A percentile compares a stretch with the other conserved stretches of the same genome.
Conservation (phyloP, 2,329 filamentous ascomycete genomes). For the Endothia cerciana region DNA sequence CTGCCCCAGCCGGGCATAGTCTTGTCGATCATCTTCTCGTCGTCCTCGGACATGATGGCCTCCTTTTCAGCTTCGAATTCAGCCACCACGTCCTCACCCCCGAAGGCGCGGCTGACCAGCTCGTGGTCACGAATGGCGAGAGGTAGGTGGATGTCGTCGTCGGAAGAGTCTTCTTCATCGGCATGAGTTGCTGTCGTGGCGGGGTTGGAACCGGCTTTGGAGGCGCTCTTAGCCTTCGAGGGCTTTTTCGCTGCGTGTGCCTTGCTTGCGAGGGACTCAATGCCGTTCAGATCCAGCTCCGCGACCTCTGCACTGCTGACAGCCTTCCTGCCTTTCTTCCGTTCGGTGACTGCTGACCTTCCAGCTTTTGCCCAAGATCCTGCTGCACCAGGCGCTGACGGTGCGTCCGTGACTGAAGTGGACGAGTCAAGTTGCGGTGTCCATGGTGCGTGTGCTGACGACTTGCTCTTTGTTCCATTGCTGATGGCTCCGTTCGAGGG, state of each 20-base stretch:
- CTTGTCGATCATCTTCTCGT: conserved; percentile 79
- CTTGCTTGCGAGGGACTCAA: conserved; percentile 34
- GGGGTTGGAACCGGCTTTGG: conserved; percentile 28
- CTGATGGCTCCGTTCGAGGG: conserved; percentile 18
- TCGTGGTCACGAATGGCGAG: conserved; percentile 64
- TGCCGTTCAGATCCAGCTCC: conserved; percentile 47
- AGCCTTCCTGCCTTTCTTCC: conserved; percentile 40
- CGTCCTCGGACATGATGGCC: conserved; percentile 72
- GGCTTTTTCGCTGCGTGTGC: conserved; percentile 25
- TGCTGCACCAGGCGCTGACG: conserved; percentile 36
- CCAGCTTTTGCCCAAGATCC: conserved; percentile 48
- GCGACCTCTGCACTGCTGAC: conserved; percentile 35
- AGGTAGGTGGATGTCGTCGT: conserved; percentile 56
- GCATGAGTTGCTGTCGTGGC: conserved; percentile 11
- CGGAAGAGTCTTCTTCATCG: conserved; percentile 43
- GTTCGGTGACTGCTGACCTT: conserved; percentile 34
- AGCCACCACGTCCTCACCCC: conserved; percentile 79
- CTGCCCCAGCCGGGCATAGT: conserved; percentile 93
- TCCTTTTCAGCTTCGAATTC: conserved; percentile 84
- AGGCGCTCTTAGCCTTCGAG: conserved; percentile 32
- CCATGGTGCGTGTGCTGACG: conserved; percentile 1
- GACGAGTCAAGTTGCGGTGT: background rate
- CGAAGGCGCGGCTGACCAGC: conserved; percentile 83
- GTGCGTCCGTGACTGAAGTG: conserved; percentile 1
- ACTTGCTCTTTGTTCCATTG: conserved; percentile 21